phyloP scores from a whole-genome alignment of 257 asterid species.

The Mitragyna speciosa region DNA sequence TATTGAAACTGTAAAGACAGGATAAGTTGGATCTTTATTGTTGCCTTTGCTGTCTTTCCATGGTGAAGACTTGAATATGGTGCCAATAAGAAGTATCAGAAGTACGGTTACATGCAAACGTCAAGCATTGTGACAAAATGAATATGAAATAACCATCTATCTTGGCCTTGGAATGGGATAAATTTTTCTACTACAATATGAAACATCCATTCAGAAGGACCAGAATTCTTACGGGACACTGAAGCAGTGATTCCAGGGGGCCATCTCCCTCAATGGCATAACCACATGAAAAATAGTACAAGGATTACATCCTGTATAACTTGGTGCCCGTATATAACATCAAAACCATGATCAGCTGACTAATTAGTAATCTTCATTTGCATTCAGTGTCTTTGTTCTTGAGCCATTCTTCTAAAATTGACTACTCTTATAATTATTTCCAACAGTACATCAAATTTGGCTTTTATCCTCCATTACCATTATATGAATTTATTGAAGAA shows the following conservation, averaged over 20 bases:
- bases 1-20: neutral
- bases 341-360: neutral
- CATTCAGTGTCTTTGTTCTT: neutral
- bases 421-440: neutral
- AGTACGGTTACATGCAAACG: neutral
- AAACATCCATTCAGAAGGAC: neutral
- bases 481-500: neutral
- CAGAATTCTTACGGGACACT: neutral
- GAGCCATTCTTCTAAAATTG: neutral
- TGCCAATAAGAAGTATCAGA: neutral
- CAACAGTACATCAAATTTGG: neutral
- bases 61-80: neutral
- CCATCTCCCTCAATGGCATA: neutral
- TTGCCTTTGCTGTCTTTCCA: neutral
- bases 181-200: neutral
- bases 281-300: neutral
- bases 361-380: neutral
- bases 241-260: neutral
- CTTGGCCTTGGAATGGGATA: neutral
- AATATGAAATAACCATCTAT: neutral
- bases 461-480: neutral
- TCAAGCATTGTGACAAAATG: neutral
- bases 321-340: neutral
- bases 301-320: no score
- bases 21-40: neutral